Conservation (phyloP, 2,329 filamentous ascomycete species). For the Epicoccum sorghinum region DNA sequence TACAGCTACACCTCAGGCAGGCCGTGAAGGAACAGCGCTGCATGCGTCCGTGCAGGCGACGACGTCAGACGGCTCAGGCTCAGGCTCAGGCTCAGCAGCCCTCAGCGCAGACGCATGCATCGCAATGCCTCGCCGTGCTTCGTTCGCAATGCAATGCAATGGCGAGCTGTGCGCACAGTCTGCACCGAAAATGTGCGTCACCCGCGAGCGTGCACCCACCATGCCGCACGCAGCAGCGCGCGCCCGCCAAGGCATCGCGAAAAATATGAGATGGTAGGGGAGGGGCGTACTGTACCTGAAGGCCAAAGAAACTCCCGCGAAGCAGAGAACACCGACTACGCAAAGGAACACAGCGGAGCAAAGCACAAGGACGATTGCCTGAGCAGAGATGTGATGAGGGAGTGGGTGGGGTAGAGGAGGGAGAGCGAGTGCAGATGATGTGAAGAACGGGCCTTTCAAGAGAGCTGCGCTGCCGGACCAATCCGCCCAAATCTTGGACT, state of each 20-base stretch:
- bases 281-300: slow-evolving; percentile 10
- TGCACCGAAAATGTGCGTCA: slow-evolving; percentile 18
- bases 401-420: slow-evolving; percentile 36
- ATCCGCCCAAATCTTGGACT: slow-evolving; percentile 24
- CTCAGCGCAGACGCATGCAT: slow-evolving; percentile 15
- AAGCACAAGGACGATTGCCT: slow-evolving; percentile 20
- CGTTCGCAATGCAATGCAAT: neutral
- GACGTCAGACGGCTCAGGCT: slow-evolving; percentile 26
- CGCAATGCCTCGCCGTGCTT: slow-evolving; percentile 1
- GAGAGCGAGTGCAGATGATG: slow-evolving; percentile 22
- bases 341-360: slow-evolving; percentile 37
- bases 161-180: slow-evolving; percentile 10
- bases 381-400: slow-evolving; percentile 25
- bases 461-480: slow-evolving; percentile 27
- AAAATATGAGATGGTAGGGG: slow-evolving; percentile 26
- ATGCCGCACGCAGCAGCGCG: slow-evolving; percentile 10
- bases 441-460: slow-evolving; percentile 31
- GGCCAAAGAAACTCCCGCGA: slow-evolving; percentile 25
- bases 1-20: neutral
- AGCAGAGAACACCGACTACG: slow-evolving; percentile 35
- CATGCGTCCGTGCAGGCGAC: slow-evolving; percentile 25
- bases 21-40: slow-evolving; percentile 9
- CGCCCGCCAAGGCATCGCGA: slow-evolving; percentile 31
- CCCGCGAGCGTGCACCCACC: slow-evolving; percentile 14
- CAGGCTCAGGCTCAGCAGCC: neutral